Evolutionary conservation across 176 grass and related monocot genomes (phyloP).

Genomic region (Luzula sylvatica): DNA sequence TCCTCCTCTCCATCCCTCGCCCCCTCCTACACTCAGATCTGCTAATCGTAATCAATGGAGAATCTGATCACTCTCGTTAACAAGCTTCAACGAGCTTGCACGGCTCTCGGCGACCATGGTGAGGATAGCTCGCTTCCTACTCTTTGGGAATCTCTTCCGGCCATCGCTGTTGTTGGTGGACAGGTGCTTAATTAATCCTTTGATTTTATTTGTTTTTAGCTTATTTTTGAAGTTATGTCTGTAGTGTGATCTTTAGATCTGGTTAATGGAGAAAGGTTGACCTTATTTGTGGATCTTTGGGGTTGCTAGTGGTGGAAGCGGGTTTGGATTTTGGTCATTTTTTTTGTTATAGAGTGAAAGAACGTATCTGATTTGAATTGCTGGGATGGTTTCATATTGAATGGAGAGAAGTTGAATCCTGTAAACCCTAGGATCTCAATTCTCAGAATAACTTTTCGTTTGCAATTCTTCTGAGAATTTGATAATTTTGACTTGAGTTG

Average conservation of each 20-base stretch:
- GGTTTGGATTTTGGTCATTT: not conserved
- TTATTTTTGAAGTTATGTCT: no score
- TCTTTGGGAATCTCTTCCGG: slow-evolving; percentile 83
- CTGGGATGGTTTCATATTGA: no score
- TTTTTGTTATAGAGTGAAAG: no score
- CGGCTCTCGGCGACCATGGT: slow-evolving; percentile 82
- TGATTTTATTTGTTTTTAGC: not conserved
- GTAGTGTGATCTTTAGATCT: slow-evolving; percentile 26
- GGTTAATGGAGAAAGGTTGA: not conserved
- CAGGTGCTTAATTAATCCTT: slow-evolving; percentile 33
- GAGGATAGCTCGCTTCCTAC: slow-evolving; percentile 82
- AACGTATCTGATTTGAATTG: no score
- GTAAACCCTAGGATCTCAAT: slow-evolving; percentile 35
- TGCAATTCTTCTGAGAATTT: no score
- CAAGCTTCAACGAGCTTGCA: slow-evolving; percentile 89
- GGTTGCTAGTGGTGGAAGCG: not conserved
- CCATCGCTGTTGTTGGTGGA: slow-evolving; percentile 86
- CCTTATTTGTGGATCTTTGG: slow-evolving; percentile 27
- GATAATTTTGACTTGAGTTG: no score
- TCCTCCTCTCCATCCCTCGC: slow-evolving; percentile 20
- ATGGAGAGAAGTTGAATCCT: slow-evolving; percentile 2
- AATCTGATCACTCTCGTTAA: slow-evolving; percentile 80
- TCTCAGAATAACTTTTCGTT: not conserved
- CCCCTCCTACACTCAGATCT: slow-evolving; percentile 4
- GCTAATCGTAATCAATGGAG: slow-evolving; percentile 48